Percentiles rank a stretch among this genome's conserved stretches.
These are phyloP conservation scores for Cinnamomum micranthum DNA, from an alignment of 164 flowering plant genomes.

Conservation along the genomic window DNA sequence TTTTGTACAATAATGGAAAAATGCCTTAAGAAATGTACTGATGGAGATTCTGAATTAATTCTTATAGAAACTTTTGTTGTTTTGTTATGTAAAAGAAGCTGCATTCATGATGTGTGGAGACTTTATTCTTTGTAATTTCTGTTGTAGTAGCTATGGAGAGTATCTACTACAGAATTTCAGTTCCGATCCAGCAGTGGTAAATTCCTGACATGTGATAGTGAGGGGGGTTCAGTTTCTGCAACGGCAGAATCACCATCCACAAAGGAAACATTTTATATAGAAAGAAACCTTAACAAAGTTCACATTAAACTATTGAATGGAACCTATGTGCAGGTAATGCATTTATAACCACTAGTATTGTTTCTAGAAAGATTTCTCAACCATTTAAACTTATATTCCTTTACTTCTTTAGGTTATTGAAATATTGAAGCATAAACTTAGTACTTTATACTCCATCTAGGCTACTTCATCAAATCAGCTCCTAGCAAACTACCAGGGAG, in stretches of 20 bases:
- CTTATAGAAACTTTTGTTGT: too few species aligned
- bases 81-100: background rate
- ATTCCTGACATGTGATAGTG: conserved; percentile 62
- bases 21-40: too few species aligned
- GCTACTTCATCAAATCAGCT: conserved; percentile 54
- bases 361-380: conserved; percentile 7
- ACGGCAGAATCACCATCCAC: conserved; percentile 44
- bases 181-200: conserved; percentile 59
- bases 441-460: conserved; percentile 29
- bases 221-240: conserved; percentile 47
- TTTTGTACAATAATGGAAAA: too few species aligned
- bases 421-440: conserved; percentile 10
- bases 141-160: conserved; percentile 75
- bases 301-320: conserved; percentile 62
- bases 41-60: too few species aligned
- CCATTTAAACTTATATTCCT: background rate
- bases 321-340: conserved; percentile 66
- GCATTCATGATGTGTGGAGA: conserved; percentile 5
- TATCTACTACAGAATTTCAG: conserved; percentile 62
- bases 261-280: conserved; percentile 59
- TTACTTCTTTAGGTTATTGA: background rate
- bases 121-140: conserved; percentile 13
- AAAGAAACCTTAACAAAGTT: conserved; percentile 48
- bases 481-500: conserved; percentile 68
- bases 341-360: background rate